phyloP scores from a whole-genome alignment of 495 filamentous ascomycete species.

The Penicillium bovifimosum region DNA sequence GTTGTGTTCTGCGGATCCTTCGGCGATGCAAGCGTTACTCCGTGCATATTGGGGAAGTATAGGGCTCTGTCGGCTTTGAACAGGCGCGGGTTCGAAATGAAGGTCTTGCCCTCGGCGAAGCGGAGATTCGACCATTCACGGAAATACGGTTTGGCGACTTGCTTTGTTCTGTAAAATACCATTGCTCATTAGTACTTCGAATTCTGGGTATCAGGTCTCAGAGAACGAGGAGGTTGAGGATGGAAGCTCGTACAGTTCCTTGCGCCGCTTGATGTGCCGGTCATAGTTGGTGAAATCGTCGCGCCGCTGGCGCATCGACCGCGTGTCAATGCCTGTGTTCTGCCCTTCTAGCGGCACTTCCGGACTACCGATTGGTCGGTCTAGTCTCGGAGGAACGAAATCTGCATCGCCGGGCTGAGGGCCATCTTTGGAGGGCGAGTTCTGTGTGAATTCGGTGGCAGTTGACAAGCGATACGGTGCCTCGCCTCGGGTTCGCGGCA shows the following conservation, averaged over 20 bases:
- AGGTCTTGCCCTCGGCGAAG: constrained; percentile 80
- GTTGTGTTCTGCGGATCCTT: constrained; percentile 61
- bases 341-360: constrained; percentile 68
- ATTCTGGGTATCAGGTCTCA: background rate
- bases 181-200: constrained; percentile 1
- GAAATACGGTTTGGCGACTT: constrained; percentile 80
- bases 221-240: background rate
- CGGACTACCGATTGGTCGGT: constrained; percentile 73
- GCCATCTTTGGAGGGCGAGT: constrained; percentile 19
- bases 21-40: constrained; percentile 59
- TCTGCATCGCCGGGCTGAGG: constrained; percentile 46
- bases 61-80: constrained; percentile 72
- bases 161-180: constrained; percentile 36
- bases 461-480: constrained; percentile 4
- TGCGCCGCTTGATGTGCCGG: constrained; percentile 66
- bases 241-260: constrained; percentile 55
- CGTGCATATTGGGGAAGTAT: constrained; percentile 89
- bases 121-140: constrained; percentile 83
- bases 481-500: background rate
- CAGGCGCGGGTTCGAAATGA: constrained; percentile 67
- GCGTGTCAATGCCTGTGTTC: constrained; percentile 70
- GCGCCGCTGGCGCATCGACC: constrained; percentile 60
- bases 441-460: constrained; percentile 30
- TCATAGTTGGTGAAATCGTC: constrained; percentile 83
- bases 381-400: constrained; percentile 63